Conservation (phyloP, 345 rosid species). For the Eucalyptus erythrocorys region DNA sequence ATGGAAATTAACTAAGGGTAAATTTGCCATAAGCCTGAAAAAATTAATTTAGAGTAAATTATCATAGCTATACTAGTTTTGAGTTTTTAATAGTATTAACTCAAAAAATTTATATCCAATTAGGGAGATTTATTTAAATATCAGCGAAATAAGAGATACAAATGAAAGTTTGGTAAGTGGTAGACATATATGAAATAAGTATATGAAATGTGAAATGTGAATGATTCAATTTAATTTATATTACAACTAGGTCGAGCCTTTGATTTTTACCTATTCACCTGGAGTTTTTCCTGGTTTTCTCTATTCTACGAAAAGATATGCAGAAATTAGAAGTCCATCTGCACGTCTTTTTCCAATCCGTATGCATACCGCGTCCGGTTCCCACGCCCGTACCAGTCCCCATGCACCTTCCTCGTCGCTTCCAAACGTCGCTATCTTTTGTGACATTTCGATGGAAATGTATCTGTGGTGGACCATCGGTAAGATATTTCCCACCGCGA, state of each 20-base stretch:
- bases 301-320: not conserved
- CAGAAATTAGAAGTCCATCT: not conserved
- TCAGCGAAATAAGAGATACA: not conserved
- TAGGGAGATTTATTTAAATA: not conserved
- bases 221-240: not conserved
- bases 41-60: rapidly evolving
- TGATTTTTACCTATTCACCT: not conserved
- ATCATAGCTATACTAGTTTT: too few species aligned
- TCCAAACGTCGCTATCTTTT: not conserved
- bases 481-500: not conserved
- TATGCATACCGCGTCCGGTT: not conserved
- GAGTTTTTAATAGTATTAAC: too few species aligned
- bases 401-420: not conserved
- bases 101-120: rapidly evolving
- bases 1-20: rapidly evolving
- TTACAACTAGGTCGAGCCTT: not conserved
- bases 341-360: not conserved
- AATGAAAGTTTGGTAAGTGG: not conserved
- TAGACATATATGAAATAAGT: not conserved
- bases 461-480: not conserved
- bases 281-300: not conserved
- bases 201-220: not conserved
- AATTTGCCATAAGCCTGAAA: rapidly evolving
- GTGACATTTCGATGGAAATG: not conserved
- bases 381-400: not conserved